A percentile compares a stretch with the other conserved stretches of the same genome.
phyloP scores from a whole-genome alignment of 116 monocot genomes.

The Posidonia oceanica region DNA sequence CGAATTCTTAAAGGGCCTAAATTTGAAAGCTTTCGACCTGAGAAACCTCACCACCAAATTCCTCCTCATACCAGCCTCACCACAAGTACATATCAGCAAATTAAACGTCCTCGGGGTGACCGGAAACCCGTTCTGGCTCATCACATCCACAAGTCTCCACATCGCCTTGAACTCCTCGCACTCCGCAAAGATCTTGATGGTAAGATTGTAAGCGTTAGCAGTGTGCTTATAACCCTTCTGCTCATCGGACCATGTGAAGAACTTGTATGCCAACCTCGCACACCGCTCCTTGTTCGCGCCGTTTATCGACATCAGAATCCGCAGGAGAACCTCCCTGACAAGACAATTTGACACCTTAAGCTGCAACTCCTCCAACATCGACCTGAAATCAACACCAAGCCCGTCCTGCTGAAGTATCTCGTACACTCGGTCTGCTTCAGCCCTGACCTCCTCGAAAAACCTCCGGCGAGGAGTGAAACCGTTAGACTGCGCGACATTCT shows the following conservation, averaged over 20 bases:
- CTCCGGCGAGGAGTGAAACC: not conserved
- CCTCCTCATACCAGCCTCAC: constrained; percentile 52
- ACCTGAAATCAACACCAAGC: constrained; percentile 44
- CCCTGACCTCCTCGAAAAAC: not conserved
- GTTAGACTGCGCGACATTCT: not conserved
- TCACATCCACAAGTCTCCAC: constrained; percentile 72
- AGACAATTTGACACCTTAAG: constrained; percentile 29
- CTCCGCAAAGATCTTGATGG: constrained; percentile 64
- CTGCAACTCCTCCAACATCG: constrained; percentile 40
- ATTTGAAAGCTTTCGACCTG: constrained; percentile 61
- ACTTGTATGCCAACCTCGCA: constrained; percentile 65
- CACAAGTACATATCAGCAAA: constrained; percentile 46
- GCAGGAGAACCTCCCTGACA: constrained; percentile 60
- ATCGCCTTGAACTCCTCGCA: constrained; percentile 66
- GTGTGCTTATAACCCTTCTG: constrained; percentile 45
- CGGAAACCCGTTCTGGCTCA: constrained; percentile 51
- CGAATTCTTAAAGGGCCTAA: constrained; percentile 65
- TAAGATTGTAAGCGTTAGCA: constrained; percentile 53
- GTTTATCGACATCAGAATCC: constrained; percentile 34
- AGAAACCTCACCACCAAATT: constrained; percentile 66
- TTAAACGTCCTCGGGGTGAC: constrained; percentile 63
- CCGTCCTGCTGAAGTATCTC: constrained; percentile 55
- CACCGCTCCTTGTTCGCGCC: constrained; percentile 35
- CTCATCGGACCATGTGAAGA: constrained; percentile 66
- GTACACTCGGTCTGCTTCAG: constrained; percentile 18